Base-by-base conservation (phyloP, 306 rosid species). In the Castanospermum australe region DNA sequence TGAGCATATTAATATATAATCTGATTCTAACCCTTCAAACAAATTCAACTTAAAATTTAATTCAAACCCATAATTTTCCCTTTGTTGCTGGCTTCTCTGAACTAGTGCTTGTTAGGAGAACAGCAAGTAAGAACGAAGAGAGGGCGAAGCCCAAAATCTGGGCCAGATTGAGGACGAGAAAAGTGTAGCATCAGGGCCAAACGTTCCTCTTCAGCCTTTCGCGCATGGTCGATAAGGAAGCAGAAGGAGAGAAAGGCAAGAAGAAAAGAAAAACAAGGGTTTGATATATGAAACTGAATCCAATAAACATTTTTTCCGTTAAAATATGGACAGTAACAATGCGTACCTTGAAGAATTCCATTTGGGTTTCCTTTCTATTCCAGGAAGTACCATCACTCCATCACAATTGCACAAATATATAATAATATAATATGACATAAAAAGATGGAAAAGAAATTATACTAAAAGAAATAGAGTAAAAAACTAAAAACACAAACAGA, bases 331-430 rank as follows among this genome's bases (percentile, higher is more conserved):
- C 32, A 42, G 52, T 47, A 6, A 44, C 3, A 44, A 21, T 14
- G 38, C n/a, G 82, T 82, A 83, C 79, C 76, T 83, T 35, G 69
- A 41, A 33, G 39, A 77, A 13, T 75, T 24, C 71, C 69, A 61
- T 77, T 54, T 71, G 71, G 70, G 47, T 48, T 59, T 60, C 8
- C 60, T 22, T 38, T 68, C 59, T n/a, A 32, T 2, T 54, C 45
- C 21, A 14, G 4, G 50, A 82, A 22, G 89, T 76, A 88, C 89
- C 88, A 86, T 86, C 15, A 85, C 79, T 75, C 73, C 67, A 65
- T 18, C 67, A 61, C 54, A 25, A 64, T 60, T 30, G 20, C 45
- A 18, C 17, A 50, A 42, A 20, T 15, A 25, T 17, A 63, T 6
- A 47, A 42, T 59, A 51, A 5, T 25, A 18, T 33, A 5, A 56